A percentile compares a stretch with the other conserved stretches of the same genome.
phyloP scores from a whole-genome alignment of 805 yeast species.

The Torulaspora indica region DNA sequence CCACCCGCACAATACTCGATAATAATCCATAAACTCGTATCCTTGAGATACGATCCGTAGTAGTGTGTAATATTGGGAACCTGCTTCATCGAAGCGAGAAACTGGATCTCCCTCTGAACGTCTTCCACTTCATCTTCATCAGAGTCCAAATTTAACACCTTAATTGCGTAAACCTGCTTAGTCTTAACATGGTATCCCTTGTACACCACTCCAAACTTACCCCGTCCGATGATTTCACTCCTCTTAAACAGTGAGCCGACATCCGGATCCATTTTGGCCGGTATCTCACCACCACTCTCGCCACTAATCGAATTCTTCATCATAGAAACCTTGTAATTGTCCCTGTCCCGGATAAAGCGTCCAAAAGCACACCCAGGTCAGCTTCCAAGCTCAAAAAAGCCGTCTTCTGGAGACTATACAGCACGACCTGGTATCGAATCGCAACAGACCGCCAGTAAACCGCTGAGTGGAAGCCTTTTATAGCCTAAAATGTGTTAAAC shows the following conservation, averaged over 20 bases:
- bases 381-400: not conserved
- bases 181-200: constrained; percentile 72
- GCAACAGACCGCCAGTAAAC: not conserved
- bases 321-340: too few species aligned
- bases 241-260: constrained; percentile 54
- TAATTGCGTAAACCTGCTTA: constrained; percentile 82
- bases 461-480: not conserved
- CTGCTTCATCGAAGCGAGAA: constrained; percentile 72
- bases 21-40: constrained; percentile 91
- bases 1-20: constrained; percentile 99
- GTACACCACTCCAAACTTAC: constrained; percentile 95
- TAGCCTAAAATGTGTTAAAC: constrained; percentile 3
- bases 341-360: not conserved
- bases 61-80: constrained; percentile 92
- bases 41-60: constrained; percentile 80
- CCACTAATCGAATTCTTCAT: constrained; percentile 11
- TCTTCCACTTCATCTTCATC: constrained; percentile 92
- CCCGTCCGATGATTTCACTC: constrained; percentile 89
- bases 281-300: not conserved
- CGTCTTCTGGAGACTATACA: not conserved
- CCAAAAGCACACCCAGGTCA: not conserved
- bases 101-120: constrained; percentile 88
- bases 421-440: not conserved
- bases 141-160: constrained; percentile 86
- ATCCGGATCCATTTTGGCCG: constrained; percentile 17